phyloP scores from a whole-genome alignment of 2,329 filamentous ascomycete species.

The Penicillium sp. region DNA sequence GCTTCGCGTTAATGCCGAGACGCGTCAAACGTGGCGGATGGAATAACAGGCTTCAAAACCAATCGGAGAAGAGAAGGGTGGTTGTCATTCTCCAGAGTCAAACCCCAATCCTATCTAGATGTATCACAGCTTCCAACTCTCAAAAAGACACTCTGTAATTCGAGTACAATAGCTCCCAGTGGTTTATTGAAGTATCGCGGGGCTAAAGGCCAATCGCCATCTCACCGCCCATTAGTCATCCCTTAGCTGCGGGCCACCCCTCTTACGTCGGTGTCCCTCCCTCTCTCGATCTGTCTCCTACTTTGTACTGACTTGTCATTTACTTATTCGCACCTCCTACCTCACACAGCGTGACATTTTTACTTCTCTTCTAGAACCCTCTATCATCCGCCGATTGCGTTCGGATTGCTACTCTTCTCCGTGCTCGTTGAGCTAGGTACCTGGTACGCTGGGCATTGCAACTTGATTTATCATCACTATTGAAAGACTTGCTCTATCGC shows the following conservation, averaged over 20 bases:
- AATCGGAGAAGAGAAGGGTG: neutral
- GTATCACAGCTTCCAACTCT: neutral
- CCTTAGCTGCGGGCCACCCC: conserved; percentile 23
- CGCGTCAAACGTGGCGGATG: conserved; percentile 11
- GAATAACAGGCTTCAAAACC: neutral
- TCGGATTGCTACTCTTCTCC: conserved; percentile 11
- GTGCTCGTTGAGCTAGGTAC: conserved; percentile 22
- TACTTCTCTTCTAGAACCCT: conserved; percentile 11
- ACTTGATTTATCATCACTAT: conserved; percentile 27
- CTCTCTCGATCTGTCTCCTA: conserved; percentile 12
- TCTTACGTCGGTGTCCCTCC: conserved; percentile 29
- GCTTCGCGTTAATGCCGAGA: conserved; percentile 16
- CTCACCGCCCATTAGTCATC: conserved; percentile 12
- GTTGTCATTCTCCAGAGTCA: neutral
- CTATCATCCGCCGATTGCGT: conserved; percentile 9
- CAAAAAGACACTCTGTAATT: neutral
- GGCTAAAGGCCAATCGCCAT: conserved; percentile 3
- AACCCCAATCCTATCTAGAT: neutral
- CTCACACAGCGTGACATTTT: conserved; percentile 5
- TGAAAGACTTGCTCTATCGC: conserved; percentile 46
- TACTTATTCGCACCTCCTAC: conserved; percentile 14
- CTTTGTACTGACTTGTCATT: conserved; percentile 14
- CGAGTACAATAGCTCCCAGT: conserved; percentile 1
- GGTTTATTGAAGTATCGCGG: conserved; percentile 4
- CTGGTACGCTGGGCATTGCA: conserved; percentile 32